Base-by-base conservation (phyloP, 768 basidiomycete species). In the Naematelia encephala region DNA sequence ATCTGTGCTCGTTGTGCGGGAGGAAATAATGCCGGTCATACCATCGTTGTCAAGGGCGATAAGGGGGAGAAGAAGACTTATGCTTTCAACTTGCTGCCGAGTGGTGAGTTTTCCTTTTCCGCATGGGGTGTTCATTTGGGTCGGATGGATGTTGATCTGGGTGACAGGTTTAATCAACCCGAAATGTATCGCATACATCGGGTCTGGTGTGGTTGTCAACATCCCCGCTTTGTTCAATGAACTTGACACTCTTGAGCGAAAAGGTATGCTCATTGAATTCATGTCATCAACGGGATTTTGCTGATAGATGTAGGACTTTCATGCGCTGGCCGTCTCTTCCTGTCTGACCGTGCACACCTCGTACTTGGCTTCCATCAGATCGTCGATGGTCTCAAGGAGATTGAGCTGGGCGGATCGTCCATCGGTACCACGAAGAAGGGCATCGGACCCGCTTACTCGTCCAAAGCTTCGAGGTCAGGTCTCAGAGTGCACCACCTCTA, bases 361-460 rank as follows among this genome's bases (percentile, higher is more conserved):
- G 96, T 99, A 29, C 92, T 99, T 72, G 96, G 98, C 76, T 98
- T 99, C 78, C 96, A 99, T 79, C 96, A 99, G 80, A 97, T 98
- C 72, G 96, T 98, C 26, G 96, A 99, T 74, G 96, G 96, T 4
- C 80, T 99, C 71, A 99, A 98, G 77, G 96, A 99, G 77, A 90
- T 91, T 39, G 96, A 98, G 76, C 84, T 98, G 22, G 96, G 96
- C 22, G 89, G 90, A 8, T 70, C 63, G 21, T 69, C 62, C n/a
- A 98, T 99, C 73, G 96, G 96, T 23, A 99, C 96, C 29, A 99
- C 96, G 50, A 92, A 89, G 84, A 91, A 86, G 77, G 96, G 96
- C 52, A 98, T 99, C 72, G 96, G 96, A 78, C 96, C 96, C 77
- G 89, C 96, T 12, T 99, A 99, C 81, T 96, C 93, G 51, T 89